Percentiles rank a stretch among this genome's conserved stretches.
These are phyloP conservation scores for Fonsecaea erecta DNA, from an alignment of 2,329 filamentous ascomycete genomes.

Conservation along the genomic window DNA sequence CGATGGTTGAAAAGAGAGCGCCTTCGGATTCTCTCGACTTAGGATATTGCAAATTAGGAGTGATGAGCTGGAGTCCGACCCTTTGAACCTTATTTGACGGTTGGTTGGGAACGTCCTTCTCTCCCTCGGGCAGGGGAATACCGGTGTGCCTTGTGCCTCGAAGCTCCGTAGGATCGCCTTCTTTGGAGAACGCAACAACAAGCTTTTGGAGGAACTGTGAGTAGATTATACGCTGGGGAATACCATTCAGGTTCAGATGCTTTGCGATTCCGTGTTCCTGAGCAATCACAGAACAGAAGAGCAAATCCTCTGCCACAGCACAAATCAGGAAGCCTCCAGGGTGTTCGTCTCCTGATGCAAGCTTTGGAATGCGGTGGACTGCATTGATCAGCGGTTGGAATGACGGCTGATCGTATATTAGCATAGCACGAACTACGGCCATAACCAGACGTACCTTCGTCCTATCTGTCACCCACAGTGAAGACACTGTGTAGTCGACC, in stretches of 20 bases:
- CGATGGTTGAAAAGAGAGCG: conserved; percentile 17
- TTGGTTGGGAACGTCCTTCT: not conserved
- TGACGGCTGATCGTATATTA: conserved; percentile 24
- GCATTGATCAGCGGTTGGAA: conserved; percentile 39
- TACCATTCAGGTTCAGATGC: conserved; percentile 48
- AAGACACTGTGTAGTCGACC: conserved; percentile 25
- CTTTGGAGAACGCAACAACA: conserved; percentile 52
- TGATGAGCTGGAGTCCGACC: conserved; percentile 23
- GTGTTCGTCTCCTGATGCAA: conserved; percentile 33
- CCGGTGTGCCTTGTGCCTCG: not conserved
- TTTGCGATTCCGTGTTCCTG: conserved; percentile 47
- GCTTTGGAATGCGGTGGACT: conserved; percentile 44
- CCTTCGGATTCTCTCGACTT: not conserved
- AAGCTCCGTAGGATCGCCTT: conserved; percentile 21
- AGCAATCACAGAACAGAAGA: conserved; percentile 52
- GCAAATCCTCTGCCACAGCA: conserved; percentile 53
- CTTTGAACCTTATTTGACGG: conserved; percentile 16
- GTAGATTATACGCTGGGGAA: conserved; percentile 51
- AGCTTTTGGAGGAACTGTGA: conserved; percentile 53
- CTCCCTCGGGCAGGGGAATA: not conserved
- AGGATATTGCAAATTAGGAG: conserved; percentile 14
- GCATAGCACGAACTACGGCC: not conserved
- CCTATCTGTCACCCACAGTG: conserved; percentile 28
- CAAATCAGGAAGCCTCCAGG: conserved; percentile 54
- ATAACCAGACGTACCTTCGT: conserved; percentile 22